Conservation (phyloP, 2,329 filamentous ascomycete genomes). For the Madurella fahalii region DNA sequence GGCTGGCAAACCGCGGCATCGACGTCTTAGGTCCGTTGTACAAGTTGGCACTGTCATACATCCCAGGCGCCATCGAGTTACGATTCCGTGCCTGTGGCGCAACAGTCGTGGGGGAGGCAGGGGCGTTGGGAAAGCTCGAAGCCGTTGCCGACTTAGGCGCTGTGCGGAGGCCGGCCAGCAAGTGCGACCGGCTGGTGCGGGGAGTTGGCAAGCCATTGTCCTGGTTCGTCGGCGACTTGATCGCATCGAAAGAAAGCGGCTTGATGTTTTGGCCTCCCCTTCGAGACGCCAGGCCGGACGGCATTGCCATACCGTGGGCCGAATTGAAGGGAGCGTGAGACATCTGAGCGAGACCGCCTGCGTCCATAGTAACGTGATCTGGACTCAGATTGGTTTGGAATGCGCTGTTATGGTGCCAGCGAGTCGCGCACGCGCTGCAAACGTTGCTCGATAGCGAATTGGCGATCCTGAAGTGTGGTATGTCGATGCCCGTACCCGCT, state of each 20-base stretch:
- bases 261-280: conserved; percentile 87
- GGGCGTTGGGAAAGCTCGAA: conserved; percentile 65
- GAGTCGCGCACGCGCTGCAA: no score
- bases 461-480: background rate
- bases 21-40: conserved; percentile 56
- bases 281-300: conserved; percentile 75
- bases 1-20: conserved; percentile 44
- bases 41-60: conserved; percentile 42
- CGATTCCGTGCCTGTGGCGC: conserved; percentile 40
- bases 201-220: conserved; percentile 73
- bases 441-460: background rate
- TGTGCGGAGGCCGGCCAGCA: conserved; percentile 88
- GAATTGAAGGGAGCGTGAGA: conserved; percentile 77
- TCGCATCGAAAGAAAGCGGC: conserved; percentile 73
- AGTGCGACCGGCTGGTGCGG: conserved; percentile 88
- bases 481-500: background rate
- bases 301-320: conserved; percentile 68
- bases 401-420: background rate
- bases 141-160: conserved; percentile 82
- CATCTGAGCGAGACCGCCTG: conserved; percentile 99
- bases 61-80: conserved; percentile 39
- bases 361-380: conserved; percentile 64
- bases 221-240: conserved; percentile 64
- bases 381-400: conserved; percentile 6
- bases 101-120: conserved; percentile 39